A percentile compares a stretch with the other conserved stretches of the same genome.
Conservation (phyloP, 768 basidiomycete genomes). For the Boletus sp. region DNA sequence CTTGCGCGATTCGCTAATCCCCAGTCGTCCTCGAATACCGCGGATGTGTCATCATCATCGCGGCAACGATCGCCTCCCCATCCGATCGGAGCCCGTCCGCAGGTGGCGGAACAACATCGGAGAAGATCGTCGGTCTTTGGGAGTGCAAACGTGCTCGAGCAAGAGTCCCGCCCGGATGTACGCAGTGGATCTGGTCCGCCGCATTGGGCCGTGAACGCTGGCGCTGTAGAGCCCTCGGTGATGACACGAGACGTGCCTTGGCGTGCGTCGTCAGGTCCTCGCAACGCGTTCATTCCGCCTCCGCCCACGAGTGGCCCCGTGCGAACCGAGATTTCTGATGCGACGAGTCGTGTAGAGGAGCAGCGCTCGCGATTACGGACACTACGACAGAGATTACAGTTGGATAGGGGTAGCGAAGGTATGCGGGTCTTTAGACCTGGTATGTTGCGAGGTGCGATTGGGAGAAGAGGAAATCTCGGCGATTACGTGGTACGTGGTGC, state of each 20-base stretch:
- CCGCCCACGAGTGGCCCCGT: not conserved
- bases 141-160: conserved; percentile 1
- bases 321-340: conserved; percentile 5
- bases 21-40: conserved; percentile 12
- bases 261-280: conserved; percentile 22
- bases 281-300: conserved; percentile 4
- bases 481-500: conserved; percentile 53
- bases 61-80: conserved; percentile 25
- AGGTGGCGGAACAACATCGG: conserved; percentile 14
- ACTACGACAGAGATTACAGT: conserved; percentile 29
- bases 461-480: conserved; percentile 32
- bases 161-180: conserved; percentile 9
- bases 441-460: conserved; percentile 22
- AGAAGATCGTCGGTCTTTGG: conserved; percentile 11
- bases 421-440: conserved; percentile 22
- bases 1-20: conserved; percentile 23
- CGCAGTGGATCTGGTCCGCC: not conserved
- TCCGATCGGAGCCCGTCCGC: conserved; percentile 27
- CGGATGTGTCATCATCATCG: conserved; percentile 8
- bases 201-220: conserved; percentile 10
- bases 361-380: conserved; percentile 24
- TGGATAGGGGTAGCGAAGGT: conserved; percentile 24
- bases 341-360: conserved; percentile 16
- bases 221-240: conserved; percentile 1
- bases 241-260: conserved; percentile 20